Evolutionary conservation across 2,329 filamentous ascomycete genomes (phyloP), one percentile per base, ranked within the genome.

Genomic region (Neofusicoccum ribis): DNA sequence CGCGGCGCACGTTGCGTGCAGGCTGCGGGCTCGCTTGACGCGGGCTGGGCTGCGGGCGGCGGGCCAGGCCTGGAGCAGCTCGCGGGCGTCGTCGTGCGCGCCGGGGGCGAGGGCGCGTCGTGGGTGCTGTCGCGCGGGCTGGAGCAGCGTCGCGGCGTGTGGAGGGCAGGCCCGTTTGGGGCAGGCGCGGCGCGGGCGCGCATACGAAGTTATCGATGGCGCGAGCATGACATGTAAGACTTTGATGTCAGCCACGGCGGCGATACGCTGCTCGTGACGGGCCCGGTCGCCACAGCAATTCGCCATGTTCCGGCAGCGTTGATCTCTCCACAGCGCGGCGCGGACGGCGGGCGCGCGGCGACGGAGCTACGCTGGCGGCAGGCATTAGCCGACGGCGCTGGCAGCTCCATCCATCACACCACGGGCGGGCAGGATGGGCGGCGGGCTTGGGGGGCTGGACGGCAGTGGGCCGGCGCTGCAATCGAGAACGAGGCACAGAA

Each of bases 231-330:
- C 43, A 60, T 47, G 56, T 60, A 60, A 60, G 56, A 60, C 56
- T 46, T 60, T 60, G 56, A 60, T 60, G 56, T 60, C 56, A 60
- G 56, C 54, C 54, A 59, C 54, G 12, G 39, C 39, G 44, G 54
- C 54, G 54, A 59, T 59, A 59, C 54, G 54, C 39, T 36, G 52
- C 52, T 56, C 58, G 58, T 61, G 59, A 62, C 59, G 59, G 59
- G 59, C 46, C 8, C 8, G 41, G 59, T 49, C 47, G 59, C 59
- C 59, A 56, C 49, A 51, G 47, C 61, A 63, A 54, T 54, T 63
- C 61, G 61, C 49, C 61, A 63, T 56, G 61, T 63, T 63, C 61
- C 61, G 61, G 37, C 34, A 39, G 23, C 7, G 56, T 60, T 60
- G 56, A 60, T 60, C 56, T 31, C 27, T 31, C 27, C 27, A 31